These are phyloP conservation scores for Solanum microdontum DNA, from an alignment of 257 asterid genomes.

Conservation along the genomic window DNA sequence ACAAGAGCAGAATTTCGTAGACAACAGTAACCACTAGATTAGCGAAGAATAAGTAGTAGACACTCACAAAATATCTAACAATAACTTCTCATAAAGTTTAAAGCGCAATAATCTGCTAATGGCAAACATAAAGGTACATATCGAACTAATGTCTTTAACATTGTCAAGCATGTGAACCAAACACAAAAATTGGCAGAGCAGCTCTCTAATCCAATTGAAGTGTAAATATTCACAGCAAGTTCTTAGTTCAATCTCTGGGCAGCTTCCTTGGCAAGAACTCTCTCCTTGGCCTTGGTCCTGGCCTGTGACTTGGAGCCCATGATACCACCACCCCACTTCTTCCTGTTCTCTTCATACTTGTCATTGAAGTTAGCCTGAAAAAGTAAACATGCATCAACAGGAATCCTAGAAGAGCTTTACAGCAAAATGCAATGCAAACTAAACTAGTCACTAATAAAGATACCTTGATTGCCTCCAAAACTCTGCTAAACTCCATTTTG, in stretches of 20 bases:
- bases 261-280: slow-evolving; percentile 30
- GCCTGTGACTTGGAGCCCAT: slow-evolving; percentile 45
- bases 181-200: neutral
- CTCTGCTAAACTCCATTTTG: slow-evolving; percentile 28
- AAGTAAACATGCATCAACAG: neutral
- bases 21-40: neutral
- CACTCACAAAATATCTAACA: neutral
- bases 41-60: no score
- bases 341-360: slow-evolving; percentile 29
- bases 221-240: neutral
- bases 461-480: slow-evolving; percentile 38
- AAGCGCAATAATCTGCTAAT: neutral
- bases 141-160: neutral
- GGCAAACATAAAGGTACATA: neutral
- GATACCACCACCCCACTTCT: slow-evolving; percentile 40
- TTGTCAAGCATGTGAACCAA: neutral
- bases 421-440: neutral
- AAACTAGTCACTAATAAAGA: neutral
- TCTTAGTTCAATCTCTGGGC: slow-evolving; percentile 25
- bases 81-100: neutral
- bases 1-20: neutral
- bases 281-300: slow-evolving; percentile 34
- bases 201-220: neutral
- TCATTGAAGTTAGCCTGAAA: slow-evolving; percentile 42
- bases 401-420: neutral